A percentile compares a stretch with the other conserved stretches of the same genome.
Evolutionary conservation across 768 basidiomycete species (phyloP).

Genomic region (Tricholoma sp.): DNA sequence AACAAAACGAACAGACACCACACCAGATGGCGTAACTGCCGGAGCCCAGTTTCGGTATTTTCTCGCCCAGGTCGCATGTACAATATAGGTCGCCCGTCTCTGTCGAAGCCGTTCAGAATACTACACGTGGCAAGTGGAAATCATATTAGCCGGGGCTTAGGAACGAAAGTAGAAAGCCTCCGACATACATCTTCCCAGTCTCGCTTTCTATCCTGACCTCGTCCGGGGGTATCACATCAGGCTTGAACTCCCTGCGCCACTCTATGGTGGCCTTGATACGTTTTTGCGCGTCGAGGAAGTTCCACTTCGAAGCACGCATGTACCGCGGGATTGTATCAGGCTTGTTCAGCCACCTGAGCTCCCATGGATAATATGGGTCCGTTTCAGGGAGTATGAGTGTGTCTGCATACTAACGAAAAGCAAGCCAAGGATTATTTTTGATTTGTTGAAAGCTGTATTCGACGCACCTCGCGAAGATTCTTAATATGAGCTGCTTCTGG

Average conservation of each 20-base stretch:
- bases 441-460: not conserved
- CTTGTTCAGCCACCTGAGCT: constrained; percentile 66
- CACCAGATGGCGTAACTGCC: constrained; percentile 81
- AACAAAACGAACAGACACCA: constrained; percentile 69
- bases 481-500: constrained; percentile 58
- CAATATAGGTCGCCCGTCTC: constrained; percentile 79
- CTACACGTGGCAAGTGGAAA: constrained; percentile 30
- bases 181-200: constrained; percentile 80
- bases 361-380: constrained; percentile 75
- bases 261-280: constrained; percentile 74
- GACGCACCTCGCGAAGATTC: constrained; percentile 54
- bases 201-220: constrained; percentile 77
- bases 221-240: constrained; percentile 77
- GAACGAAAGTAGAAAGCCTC: not conserved
- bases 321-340: constrained; percentile 70
- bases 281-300: constrained; percentile 67
- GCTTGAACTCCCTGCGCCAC: constrained; percentile 82
- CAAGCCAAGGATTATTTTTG: not conserved
- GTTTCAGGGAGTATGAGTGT: constrained; percentile 56
- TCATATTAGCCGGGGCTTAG: not conserved
- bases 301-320: constrained; percentile 85
- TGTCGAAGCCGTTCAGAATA: constrained; percentile 80
- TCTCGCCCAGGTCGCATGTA: constrained; percentile 88
- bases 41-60: constrained; percentile 71
- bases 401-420: constrained; percentile 51